phyloP scores from a whole-genome alignment of 306 rosid genomes.

The Sindora glabra region DNA sequence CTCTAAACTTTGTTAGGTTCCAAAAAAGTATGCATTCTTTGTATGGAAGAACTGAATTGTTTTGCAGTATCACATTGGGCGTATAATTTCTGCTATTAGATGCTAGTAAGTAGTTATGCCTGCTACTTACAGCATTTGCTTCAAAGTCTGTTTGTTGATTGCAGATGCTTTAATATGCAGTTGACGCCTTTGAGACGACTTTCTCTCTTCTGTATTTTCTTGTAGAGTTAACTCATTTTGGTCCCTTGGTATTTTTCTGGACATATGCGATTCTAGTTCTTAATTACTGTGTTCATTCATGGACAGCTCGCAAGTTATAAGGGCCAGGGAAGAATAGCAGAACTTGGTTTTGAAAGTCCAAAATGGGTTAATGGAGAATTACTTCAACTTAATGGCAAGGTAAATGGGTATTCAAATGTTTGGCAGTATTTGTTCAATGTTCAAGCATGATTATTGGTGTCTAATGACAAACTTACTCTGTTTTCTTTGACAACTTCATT shows the following conservation, averaged over 20 bases:
- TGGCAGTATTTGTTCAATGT: background rate
- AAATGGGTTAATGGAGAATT: slow-evolving; percentile 98
- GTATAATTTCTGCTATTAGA: too few relatives aligned
- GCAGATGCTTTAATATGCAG: too few relatives aligned
- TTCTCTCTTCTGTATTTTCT: background rate
- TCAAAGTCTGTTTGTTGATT: too few relatives aligned
- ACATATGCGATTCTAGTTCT: slow-evolving; percentile 6
- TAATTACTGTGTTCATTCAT: slow-evolving; percentile 7
- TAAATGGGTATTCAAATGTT: slow-evolving; percentile 21
- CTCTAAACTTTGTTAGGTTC: too few relatives aligned
- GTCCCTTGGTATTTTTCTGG: slow-evolving; percentile 5
- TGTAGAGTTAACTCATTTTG: background rate
- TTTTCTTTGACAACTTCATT: slow-evolving; percentile 1
- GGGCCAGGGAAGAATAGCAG: slow-evolving; percentile 97
- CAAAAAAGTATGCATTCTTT: too few relatives aligned
- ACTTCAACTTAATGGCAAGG: slow-evolving; percentile 93
- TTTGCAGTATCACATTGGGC: too few relatives aligned
- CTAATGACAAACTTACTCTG: background rate
- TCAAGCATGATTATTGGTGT: slow-evolving; percentile 7
- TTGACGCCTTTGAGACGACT: too few relatives aligned
- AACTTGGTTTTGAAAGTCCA: slow-evolving; percentile 70
- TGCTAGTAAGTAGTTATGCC: too few relatives aligned
- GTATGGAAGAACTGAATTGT: too few relatives aligned
- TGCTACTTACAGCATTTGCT: too few relatives aligned
- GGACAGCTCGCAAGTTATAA: slow-evolving; percentile 75